Evolutionary conservation across 129 eudicot genomes (phyloP).

Genomic region (Tagetes erecta): DNA sequence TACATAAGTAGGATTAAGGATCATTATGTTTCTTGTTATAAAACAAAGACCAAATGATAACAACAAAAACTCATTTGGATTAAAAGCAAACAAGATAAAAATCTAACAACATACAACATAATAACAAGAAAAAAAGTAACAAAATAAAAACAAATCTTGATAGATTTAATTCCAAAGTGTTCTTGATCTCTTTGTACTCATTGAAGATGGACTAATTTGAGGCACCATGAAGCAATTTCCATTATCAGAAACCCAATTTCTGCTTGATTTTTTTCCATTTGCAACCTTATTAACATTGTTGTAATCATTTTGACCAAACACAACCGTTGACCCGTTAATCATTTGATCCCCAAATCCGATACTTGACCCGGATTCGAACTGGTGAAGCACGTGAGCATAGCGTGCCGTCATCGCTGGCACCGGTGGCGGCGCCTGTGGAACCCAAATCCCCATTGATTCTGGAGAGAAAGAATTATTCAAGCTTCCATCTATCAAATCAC

Average conservation of each 20-base stretch:
- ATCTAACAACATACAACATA: conserved; percentile 19
- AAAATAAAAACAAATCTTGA: not conserved
- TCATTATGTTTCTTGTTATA: too few relatives aligned
- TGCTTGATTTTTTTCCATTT: conserved; percentile 33
- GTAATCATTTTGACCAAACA: conserved; percentile 13
- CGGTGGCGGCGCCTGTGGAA: conserved; percentile 59
- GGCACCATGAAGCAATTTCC: conserved; percentile 73
- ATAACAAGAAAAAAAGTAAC: not conserved
- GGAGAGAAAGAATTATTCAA: conserved; percentile 31
- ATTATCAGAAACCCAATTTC: conserved; percentile 37
- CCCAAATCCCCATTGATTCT: conserved; percentile 57
- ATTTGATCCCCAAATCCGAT: conserved; percentile 41
- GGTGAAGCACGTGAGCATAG: conserved; percentile 11
- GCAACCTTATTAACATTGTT: conserved; percentile 1
- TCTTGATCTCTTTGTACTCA: conserved; percentile 47
- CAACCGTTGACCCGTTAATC: conserved; percentile 25
- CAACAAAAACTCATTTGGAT: conserved; percentile 27
- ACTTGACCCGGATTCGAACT: conserved; percentile 26
- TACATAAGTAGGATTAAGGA: too few relatives aligned
- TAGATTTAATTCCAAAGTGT: conserved; percentile 39
- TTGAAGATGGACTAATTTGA: conserved; percentile 49
- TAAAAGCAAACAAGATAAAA: conserved; percentile 4
- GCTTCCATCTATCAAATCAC: conserved; percentile 42
- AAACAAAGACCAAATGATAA: conserved; percentile 16
- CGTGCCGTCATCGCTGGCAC: not conserved